Evolutionary conservation across 345 rosid species (phyloP).

Genomic region (Gynandropsis gynandra): DNA sequence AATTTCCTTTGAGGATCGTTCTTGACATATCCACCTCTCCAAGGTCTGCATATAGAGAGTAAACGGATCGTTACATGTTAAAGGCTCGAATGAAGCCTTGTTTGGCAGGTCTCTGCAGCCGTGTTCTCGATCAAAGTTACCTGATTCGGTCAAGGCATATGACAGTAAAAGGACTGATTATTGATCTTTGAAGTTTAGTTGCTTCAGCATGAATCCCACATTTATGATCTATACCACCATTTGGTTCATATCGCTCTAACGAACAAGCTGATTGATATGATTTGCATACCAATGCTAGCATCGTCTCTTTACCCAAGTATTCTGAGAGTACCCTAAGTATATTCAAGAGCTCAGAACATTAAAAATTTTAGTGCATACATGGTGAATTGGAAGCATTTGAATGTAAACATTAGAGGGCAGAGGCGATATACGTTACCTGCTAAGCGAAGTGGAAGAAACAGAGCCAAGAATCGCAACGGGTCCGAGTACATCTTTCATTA

Average conservation of each 20-base stretch:
- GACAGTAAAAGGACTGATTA: slow-evolving; percentile 40
- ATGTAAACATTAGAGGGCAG: too few relatives aligned
- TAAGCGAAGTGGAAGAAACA: slow-evolving; percentile 33
- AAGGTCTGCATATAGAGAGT: slow-evolving; percentile 26
- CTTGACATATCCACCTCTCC: slow-evolving; percentile 20
- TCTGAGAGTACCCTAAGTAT: slow-evolving; percentile 45
- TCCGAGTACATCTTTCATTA: slow-evolving; percentile 34
- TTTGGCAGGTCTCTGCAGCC: too few relatives aligned
- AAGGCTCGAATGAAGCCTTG: too few relatives aligned
- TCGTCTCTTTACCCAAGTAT: slow-evolving; percentile 55
- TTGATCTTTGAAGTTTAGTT: slow-evolving; percentile 30
- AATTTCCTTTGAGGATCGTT: slow-evolving; percentile 39
- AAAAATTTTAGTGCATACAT: too few relatives aligned
- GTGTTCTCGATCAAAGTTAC: too few relatives aligned
- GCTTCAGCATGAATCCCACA: slow-evolving; percentile 37
- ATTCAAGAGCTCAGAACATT: background rate
- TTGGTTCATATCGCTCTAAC: slow-evolving; percentile 29
- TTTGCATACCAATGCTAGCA: slow-evolving; percentile 60
- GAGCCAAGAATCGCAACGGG: slow-evolving; percentile 55
- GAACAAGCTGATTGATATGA: slow-evolving; percentile 29
- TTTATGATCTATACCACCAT: slow-evolving; percentile 30
- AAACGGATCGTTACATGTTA: too few relatives aligned
- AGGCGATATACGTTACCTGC: slow-evolving; percentile 36
- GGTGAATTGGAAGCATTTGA: too few relatives aligned
- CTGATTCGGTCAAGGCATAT: slow-evolving; percentile 45